These are phyloP conservation scores for Rhodotorula toruloides DNA, from an alignment of 768 basidiomycete genomes.

Conservation along the genomic window DNA sequence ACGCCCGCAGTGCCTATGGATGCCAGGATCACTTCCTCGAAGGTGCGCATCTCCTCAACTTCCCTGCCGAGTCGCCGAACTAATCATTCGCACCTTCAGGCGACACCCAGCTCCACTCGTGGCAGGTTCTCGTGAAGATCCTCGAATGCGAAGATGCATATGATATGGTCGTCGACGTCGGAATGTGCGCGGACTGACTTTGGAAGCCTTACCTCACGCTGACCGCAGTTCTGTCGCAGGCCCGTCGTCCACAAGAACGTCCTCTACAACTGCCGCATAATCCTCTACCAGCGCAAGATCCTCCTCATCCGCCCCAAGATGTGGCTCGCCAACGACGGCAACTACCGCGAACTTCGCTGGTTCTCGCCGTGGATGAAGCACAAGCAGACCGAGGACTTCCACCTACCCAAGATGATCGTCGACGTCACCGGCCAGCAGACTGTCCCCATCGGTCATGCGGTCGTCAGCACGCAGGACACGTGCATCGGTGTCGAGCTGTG, in stretches of 20 bases:
- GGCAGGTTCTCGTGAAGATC: constrained; percentile 94
- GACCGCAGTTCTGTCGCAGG: constrained; percentile 52
- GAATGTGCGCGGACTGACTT: constrained; percentile 68
- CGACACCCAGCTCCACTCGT: constrained; percentile 91
- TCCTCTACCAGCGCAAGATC: constrained; percentile 78
- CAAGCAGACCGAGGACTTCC: constrained; percentile 83
- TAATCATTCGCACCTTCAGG: constrained; percentile 54
- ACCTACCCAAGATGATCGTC: constrained; percentile 80
- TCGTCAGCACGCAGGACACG: constrained; percentile 86
- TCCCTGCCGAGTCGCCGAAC: no score
- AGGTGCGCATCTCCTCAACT: constrained; percentile 53
- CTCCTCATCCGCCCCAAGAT: constrained; percentile 95
- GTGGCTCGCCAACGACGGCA: constrained; percentile 99
- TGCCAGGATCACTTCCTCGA: constrained; percentile 97
- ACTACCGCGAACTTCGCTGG: constrained; percentile 79
- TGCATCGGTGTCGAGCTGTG: constrained; percentile 96
- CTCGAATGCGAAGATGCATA: constrained; percentile 68
- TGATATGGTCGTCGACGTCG: constrained; percentile 92
- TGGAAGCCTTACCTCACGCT: not conserved
- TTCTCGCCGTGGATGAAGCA: constrained; percentile 95
- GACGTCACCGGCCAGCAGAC: constrained; percentile 80
- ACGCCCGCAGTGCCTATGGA: constrained; percentile 71
- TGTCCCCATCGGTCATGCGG: constrained; percentile 93
- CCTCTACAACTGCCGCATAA: constrained; percentile 91
- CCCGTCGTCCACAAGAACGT: constrained; percentile 96